Evolutionary conservation across 2,329 filamentous ascomycete genomes (phyloP).

Genomic region (Pseudogymnoascus verrucosus): DNA sequence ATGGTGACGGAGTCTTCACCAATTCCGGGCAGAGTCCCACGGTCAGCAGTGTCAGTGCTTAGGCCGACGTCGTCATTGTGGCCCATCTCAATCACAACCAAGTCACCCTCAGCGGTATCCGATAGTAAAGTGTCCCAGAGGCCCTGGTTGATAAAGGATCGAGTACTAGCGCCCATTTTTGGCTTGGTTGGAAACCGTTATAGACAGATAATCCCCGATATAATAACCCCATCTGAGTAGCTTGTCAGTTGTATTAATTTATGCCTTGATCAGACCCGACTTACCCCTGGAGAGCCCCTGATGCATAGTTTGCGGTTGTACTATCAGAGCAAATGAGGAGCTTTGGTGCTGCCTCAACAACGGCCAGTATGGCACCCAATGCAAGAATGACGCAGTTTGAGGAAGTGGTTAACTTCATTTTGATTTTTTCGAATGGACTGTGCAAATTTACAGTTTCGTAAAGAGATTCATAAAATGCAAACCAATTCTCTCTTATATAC

Average conservation of each 20-base stretch:
- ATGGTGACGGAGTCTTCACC: constrained; percentile 19
- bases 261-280: background rate
- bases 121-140: constrained; percentile 13
- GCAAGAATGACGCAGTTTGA: background rate
- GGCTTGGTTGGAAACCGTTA: background rate
- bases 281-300: background rate
- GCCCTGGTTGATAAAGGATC: background rate
- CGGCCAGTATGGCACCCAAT: background rate
- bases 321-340: background rate
- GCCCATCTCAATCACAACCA: constrained; percentile 23
- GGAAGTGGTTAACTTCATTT: background rate
- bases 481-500: background rate
- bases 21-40: constrained; percentile 20
- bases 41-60: constrained; percentile 15
- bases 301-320: background rate
- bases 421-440: background rate
- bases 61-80: constrained; percentile 24
- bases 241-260: background rate
- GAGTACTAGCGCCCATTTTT: background rate
- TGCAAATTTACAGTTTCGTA: background rate
- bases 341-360: background rate
- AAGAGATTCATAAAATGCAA: background rate
- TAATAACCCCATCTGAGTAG: constrained; percentile 1
- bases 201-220: background rate
- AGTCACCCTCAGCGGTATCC: constrained; percentile 16